phyloP scores from a whole-genome alignment of 2,329 filamentous ascomycete species.

The Dryadomyces quercivorus region DNA sequence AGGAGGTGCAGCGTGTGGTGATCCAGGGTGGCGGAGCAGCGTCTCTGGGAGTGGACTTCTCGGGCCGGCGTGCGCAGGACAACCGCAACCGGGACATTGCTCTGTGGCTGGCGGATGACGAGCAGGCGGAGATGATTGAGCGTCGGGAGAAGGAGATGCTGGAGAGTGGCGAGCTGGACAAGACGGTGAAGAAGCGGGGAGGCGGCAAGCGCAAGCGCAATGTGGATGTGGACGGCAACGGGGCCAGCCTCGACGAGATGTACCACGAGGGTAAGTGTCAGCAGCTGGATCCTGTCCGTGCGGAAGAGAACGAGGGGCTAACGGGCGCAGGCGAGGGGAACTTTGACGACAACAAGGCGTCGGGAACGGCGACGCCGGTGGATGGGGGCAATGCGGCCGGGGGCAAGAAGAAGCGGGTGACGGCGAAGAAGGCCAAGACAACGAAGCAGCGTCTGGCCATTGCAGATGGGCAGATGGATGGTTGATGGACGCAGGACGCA shows the following conservation, averaged over 20 bases:
- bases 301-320: slow-evolving; percentile 12
- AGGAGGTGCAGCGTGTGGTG: slow-evolving; percentile 95
- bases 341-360: slow-evolving; percentile 78
- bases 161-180: slow-evolving; percentile 56
- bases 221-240: slow-evolving; percentile 22
- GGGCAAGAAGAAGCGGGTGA: slow-evolving; percentile 42
- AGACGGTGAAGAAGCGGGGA: slow-evolving; percentile 47
- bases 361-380: slow-evolving; percentile 74
- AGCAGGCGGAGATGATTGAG: slow-evolving; percentile 89
- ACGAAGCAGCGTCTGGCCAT: slow-evolving; percentile 57
- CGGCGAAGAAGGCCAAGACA: slow-evolving; percentile 54
- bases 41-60: slow-evolving; percentile 69
- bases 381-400: slow-evolving; percentile 26
- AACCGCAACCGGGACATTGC: slow-evolving; percentile 97
- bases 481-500: slow-evolving; percentile 1
- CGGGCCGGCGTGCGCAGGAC: slow-evolving; percentile 73
- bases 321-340: slow-evolving; percentile 70
- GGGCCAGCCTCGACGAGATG: slow-evolving; percentile 80
- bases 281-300: neutral
- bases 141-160: slow-evolving; percentile 79
- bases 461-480: slow-evolving; percentile 45
- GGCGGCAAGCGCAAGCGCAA: slow-evolving; percentile 42
- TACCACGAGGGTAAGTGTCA: slow-evolving; percentile 84
- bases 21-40: slow-evolving; percentile 65
- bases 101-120: slow-evolving; percentile 96